phyloP scores from a whole-genome alignment of 768 basidiomycete genomes.

The Boletellus sp. region DNA sequence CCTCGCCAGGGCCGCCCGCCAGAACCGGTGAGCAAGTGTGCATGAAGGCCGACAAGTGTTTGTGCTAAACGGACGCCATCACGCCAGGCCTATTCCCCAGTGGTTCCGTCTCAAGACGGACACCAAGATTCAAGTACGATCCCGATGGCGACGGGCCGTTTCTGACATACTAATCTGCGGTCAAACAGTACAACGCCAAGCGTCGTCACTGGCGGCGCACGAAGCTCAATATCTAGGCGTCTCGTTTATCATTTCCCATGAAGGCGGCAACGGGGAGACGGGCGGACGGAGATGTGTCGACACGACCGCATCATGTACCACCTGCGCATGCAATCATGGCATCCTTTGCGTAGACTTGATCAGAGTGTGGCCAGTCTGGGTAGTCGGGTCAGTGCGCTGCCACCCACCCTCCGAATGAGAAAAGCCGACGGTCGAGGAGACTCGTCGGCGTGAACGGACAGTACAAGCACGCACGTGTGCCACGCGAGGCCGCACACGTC shows the following conservation, averaged over 20 bases:
- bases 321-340: slow-evolving; percentile 19
- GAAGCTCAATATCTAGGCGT: slow-evolving; percentile 88
- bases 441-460: too few species aligned
- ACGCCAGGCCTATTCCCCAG: slow-evolving; percentile 86
- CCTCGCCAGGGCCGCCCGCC: slow-evolving; percentile 91
- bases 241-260: background rate
- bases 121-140: slow-evolving; percentile 81
- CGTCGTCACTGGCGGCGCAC: slow-evolving; percentile 99
- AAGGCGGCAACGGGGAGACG: slow-evolving; percentile 4
- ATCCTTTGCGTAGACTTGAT: too few species aligned
- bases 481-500: background rate
- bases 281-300: slow-evolving; percentile 16
- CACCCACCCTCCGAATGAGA: too few species aligned
- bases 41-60: background rate
- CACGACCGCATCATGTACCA: slow-evolving; percentile 25
- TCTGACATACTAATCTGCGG: background rate
- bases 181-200: slow-evolving; percentile 81
- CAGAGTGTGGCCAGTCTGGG: too few species aligned
- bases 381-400: too few species aligned
- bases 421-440: too few species aligned
- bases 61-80: background rate
- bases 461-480: background rate
- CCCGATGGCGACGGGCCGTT: background rate
- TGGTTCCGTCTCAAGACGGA: slow-evolving; percentile 99
- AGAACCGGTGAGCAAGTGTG: slow-evolving; percentile 74